Base-by-base conservation (phyloP, 1,284 basidiomycete species). In the Trichosporon inkin region DNA sequence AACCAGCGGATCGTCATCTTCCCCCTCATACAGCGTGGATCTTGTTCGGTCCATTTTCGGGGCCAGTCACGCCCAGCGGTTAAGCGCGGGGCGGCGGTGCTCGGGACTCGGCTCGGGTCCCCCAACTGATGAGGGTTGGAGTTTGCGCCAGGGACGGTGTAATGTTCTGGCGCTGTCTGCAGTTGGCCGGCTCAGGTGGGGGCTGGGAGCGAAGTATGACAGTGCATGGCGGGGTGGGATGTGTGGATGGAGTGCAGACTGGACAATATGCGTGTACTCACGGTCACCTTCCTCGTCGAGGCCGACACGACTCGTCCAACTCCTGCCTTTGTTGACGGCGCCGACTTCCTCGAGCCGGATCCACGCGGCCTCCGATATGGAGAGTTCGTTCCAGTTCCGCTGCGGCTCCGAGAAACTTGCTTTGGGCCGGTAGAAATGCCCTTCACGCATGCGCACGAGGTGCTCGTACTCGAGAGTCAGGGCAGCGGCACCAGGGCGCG, bases 351-450 rank as follows among this genome's bases (percentile, higher is more conserved):
- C 69, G 57, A 68, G 64, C 14, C 62, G 62, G 10, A 51, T 60
- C 69, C 69, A 71, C n/a, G 62, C 64, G 1, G 62, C 66, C 37
- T 68, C 62, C 19, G 62, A 62, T 1, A 71, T 39, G n/a, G 62
- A 65, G 11, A 64, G 53, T 11, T 38, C 41, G 17, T 44, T 54
- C 60, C 60, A 64, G 60, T 64, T 41, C 17, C 63, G 63, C 35
- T 59, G 19, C 5, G 22, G 32, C 34, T 64, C 51, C 17, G 32
- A 36, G 22, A 24, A 22, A 16, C 22, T 22, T 7, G 24, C 22
- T 6, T 51, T 28, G 8, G 60, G 37, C 2, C 57, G 57, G 19
- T 56, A 34, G 17, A 64, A 55, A 55, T 64, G 63, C 6, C 63
- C 63, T 16, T 64, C 63, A 20, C 63, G 63, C 60, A 64, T 62